Conservation (phyloP, 2,329 filamentous ascomycete genomes). For the Cytospora mali region DNA sequence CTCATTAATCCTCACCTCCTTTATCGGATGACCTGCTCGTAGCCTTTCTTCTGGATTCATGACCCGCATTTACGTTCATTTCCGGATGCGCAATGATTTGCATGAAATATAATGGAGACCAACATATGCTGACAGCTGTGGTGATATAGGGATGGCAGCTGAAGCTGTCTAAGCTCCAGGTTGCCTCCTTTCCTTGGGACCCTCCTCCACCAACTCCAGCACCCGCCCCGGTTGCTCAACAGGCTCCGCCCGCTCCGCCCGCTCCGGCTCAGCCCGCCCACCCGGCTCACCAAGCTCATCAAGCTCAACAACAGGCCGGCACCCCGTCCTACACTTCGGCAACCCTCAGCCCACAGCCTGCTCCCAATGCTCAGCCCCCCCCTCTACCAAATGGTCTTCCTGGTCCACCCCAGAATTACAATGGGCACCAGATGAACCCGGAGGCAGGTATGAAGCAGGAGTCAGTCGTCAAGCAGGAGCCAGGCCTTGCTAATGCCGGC, state of each 20-base stretch:
- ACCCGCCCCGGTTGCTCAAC: constrained; percentile 40
- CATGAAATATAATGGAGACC: background rate
- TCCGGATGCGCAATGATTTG: background rate
- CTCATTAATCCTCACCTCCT: too few species aligned
- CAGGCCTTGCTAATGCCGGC: constrained; percentile 40
- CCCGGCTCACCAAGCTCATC: background rate
- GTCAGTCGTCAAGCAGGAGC: constrained; percentile 52
- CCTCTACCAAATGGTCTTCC: constrained; percentile 36
- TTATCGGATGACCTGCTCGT: background rate
- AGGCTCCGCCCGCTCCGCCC: constrained; percentile 32
- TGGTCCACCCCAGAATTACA: constrained; percentile 35
- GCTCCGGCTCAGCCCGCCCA: background rate
- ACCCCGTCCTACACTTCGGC: constrained; percentile 38
- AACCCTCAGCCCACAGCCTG: constrained; percentile 39
- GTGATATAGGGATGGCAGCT: constrained; percentile 82
- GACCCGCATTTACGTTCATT: background rate
- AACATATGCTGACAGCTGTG: constrained; percentile 13
- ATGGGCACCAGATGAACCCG: constrained; percentile 50
- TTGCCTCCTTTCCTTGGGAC: constrained; percentile 95
- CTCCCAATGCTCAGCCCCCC: constrained; percentile 34
- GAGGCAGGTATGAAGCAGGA: constrained; percentile 54
- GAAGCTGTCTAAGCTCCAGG: constrained; percentile 80
- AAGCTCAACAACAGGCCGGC: constrained; percentile 30
- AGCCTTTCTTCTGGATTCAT: background rate
- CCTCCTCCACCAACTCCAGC: constrained; percentile 66